Conservation (phyloP, 106 monocot species). For the Acorus calamus region DNA sequence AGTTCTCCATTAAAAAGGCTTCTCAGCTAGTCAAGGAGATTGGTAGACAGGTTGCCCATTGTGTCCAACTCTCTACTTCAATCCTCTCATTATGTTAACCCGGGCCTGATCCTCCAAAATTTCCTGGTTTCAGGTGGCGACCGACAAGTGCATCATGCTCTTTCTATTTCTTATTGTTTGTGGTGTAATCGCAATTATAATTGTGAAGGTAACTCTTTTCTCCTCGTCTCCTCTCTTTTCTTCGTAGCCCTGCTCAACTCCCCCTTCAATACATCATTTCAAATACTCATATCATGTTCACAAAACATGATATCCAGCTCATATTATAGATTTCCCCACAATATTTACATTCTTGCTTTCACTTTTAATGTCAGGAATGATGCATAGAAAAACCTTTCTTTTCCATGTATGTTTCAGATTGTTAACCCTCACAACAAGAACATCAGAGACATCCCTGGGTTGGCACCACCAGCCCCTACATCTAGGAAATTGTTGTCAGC, state of each 20-base stretch:
- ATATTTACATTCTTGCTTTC: no score
- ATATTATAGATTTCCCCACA: no score
- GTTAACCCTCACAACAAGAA: constrained; percentile 78
- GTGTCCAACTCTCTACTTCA: not conserved
- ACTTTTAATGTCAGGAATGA: no score
- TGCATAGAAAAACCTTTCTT: no score
- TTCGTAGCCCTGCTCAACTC: no score
- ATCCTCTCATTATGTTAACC: not conserved
- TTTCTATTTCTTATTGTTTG: constrained; percentile 72
- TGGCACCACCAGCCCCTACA: constrained; percentile 70
- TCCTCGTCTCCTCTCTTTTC: not conserved
- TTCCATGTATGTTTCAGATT: constrained; percentile 29
- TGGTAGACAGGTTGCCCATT: constrained; percentile 60
- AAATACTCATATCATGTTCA: no score
- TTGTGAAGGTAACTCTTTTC: constrained; percentile 61
- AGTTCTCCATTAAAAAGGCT: constrained; percentile 87
- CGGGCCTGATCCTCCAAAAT: not conserved
- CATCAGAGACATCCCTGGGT: constrained; percentile 69
- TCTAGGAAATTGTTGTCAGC: constrained; percentile 46
- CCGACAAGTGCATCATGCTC: constrained; percentile 95
- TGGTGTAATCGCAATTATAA: constrained; percentile 77
- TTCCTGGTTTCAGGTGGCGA: constrained; percentile 61
- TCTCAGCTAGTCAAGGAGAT: constrained; percentile 81
- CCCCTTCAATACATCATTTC: no score
- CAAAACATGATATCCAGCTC: no score